Conservation (phyloP, 345 rosid species). For the Stellera chamaejasme region DNA sequence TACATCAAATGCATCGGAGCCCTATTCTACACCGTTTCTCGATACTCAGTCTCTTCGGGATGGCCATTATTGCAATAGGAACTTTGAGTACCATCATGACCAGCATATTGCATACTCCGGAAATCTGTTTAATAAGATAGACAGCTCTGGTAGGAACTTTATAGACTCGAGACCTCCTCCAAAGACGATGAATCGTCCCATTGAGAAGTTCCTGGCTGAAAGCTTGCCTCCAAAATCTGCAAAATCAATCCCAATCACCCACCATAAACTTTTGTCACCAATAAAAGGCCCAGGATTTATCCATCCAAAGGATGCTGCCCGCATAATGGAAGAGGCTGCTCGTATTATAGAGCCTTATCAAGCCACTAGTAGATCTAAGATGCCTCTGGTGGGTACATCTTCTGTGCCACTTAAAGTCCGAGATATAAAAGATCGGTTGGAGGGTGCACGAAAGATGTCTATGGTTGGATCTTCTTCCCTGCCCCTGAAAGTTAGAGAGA, state of each 20-base stretch:
- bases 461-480: constrained; percentile 25
- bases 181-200: constrained; percentile 47
- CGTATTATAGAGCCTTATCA: constrained; percentile 58
- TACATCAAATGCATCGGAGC: constrained; percentile 38
- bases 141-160: constrained; percentile 25
- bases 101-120: constrained; percentile 44
- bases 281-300: constrained; percentile 84
- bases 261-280: constrained; percentile 86
- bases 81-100: constrained; percentile 38
- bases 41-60: constrained; percentile 52
- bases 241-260: constrained; percentile 87
- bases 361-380: constrained; percentile 31
- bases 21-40: constrained; percentile 46
- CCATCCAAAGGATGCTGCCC: constrained; percentile 74
- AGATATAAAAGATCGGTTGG: constrained; percentile 55
- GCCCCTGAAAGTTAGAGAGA: constrained; percentile 30
- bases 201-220: constrained; percentile 92
- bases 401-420: constrained; percentile 59
- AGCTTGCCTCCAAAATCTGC: constrained; percentile 90
- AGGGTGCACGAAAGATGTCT: constrained; percentile 48
- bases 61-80: constrained; percentile 35
- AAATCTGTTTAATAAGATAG: constrained; percentile 36
- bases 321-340: constrained; percentile 97
- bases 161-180: constrained; percentile 36
- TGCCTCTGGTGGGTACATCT: constrained; percentile 50